phyloP scores from a whole-genome alignment of 108 stramenopile genomes.

The Skeletonema potamos region DNA sequence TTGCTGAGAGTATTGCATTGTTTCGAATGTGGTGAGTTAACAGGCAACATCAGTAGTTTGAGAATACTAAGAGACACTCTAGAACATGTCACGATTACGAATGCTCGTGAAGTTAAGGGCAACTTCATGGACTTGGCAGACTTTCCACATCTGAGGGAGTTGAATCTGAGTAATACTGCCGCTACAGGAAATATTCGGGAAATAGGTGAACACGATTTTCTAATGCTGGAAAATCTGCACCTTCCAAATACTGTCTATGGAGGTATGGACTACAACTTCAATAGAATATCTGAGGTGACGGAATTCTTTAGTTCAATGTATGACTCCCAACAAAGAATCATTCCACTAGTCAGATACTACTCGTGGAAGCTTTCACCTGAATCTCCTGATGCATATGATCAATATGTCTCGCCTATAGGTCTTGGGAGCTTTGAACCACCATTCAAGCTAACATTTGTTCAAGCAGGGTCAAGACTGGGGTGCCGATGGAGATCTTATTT shows the following conservation, averaged over 20 bases:
- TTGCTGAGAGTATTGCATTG: not conserved
- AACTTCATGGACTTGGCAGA: not conserved
- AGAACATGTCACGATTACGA: not conserved
- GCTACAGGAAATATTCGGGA: not conserved
- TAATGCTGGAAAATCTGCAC: not conserved
- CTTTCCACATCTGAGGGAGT: not conserved
- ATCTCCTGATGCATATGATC: not conserved
- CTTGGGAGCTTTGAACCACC: too few relatives aligned
- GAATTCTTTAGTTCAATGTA: not conserved
- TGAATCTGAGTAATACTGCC: not conserved
- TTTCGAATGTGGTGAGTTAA: not conserved
- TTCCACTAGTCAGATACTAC: too few relatives aligned
- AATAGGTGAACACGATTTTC: not conserved
- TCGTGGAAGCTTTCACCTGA: not conserved
- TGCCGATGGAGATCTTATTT: not conserved
- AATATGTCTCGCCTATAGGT: not conserved
- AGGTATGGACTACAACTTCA: not conserved
- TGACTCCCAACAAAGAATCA: too few relatives aligned
- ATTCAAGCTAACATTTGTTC: not conserved
- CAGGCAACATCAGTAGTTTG: constrained; percentile 3
- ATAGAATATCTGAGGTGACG: not conserved
- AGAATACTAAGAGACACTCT: constrained; percentile 1
- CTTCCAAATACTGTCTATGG: not conserved
- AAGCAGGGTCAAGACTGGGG: not conserved
- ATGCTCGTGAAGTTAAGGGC: not conserved